A percentile compares a stretch with the other conserved stretches of the same genome.
These are phyloP conservation scores for Fusarium haematococcum DNA, from an alignment of 2,329 filamentous ascomycete genomes.

Conservation along the genomic window DNA sequence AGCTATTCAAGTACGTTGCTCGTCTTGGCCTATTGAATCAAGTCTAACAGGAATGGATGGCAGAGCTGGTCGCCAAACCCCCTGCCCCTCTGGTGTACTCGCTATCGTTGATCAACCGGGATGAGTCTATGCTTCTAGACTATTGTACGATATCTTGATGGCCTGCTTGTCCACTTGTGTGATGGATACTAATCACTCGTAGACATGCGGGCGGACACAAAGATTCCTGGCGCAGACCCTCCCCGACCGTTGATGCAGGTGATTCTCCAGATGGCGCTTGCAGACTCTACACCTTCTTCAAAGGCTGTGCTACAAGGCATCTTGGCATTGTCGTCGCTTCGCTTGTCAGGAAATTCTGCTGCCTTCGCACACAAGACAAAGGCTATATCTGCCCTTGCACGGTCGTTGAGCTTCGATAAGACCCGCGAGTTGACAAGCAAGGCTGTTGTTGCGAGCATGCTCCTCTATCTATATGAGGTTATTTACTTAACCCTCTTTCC, in stretches of 20 bases:
- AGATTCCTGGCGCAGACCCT: not conserved
- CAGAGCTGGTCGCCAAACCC: not conserved
- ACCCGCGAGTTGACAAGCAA: not conserved
- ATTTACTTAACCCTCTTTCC: rapidly evolving
- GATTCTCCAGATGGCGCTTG: not conserved
- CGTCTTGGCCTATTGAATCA: too few relatives aligned
- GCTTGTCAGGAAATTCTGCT: not conserved
- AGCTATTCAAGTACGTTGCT: not conserved
- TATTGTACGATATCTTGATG: not conserved
- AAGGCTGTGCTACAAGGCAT: not conserved
- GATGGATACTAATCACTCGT: not conserved
- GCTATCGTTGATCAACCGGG: not conserved
- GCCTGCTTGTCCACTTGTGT: too few relatives aligned
- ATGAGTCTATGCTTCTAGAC: not conserved
- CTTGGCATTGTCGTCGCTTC: not conserved
- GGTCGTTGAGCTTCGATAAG: not conserved
- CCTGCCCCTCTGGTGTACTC: not conserved
- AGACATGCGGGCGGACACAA: not conserved
- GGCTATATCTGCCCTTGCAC: not conserved
- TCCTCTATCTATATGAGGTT: not conserved
- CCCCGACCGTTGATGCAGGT: not conserved
- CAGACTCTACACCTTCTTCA: not conserved
- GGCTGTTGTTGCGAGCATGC: not conserved
- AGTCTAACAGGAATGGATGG: not conserved
- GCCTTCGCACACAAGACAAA: not conserved